Evolutionary conservation across 345 rosid species (phyloP), one percentile per base, ranked within the genome.

Genomic region (Lepidium aucheri): DNA sequence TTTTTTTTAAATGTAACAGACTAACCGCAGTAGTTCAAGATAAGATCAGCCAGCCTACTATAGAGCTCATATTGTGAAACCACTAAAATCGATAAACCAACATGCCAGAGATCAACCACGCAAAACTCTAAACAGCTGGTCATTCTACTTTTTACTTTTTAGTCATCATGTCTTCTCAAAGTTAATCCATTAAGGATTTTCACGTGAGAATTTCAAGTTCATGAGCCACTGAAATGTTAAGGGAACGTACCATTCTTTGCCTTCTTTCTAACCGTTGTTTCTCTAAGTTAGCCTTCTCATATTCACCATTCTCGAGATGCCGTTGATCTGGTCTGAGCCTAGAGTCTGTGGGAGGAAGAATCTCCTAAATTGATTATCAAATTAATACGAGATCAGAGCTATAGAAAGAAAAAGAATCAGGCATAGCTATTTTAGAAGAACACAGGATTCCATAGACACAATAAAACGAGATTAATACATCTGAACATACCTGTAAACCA

Each of bases 271-370:
- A 62, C 60, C 99, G 90, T 49, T 87, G 97, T 75, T 95, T 95
- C 85, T 91, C 99, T 6, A 69, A 78, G 73, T 94, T 95, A 49
- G 99, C 97, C 82, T 83, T 86, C 70, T 89, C 97, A 75, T 91
- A 95, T 78, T 95, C 99, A 44, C 99, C 99, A 64, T 95, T 93
- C 87, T 93, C 98, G 18, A 93, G 78, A 79, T 93, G 90, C 62
- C 96, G 79, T 67, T 93, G 98, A 78, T 95, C 99, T 65, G 99
- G 99, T 70, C 97, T 82, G 12, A 91, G 91, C 77, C 99, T 84
- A 47, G 99, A 95, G 76, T 95, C 99, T 53, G 99, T 95, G 5
- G 96, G 97, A 28, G 96, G 99, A 64, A 95, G 96, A 55, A 82
- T 87, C 88, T 88, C 97, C 97, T 88, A 85, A 74, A 86, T 80